Percentiles rank a stretch among this genome's conserved stretches.
These are phyloP conservation scores for Pythium dissimile DNA, from an alignment of 352 stramenopile genomes.

Conservation along the genomic window DNA sequence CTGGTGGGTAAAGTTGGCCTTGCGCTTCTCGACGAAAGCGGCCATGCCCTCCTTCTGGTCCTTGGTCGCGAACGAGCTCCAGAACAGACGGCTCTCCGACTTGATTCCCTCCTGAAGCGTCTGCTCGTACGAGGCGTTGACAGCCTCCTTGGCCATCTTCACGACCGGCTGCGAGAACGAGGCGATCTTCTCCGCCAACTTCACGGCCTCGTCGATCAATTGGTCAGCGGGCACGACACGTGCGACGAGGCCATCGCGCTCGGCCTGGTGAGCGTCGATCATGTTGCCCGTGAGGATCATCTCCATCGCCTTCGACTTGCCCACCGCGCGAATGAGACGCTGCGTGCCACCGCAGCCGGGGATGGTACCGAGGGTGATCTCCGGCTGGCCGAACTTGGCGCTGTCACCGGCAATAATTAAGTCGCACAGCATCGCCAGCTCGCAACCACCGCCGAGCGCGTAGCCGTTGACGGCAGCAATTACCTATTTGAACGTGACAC, in stretches of 20 bases:
- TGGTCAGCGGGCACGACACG: constrained; percentile 91
- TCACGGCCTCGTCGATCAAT: constrained; percentile 94
- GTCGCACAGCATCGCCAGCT: constrained; percentile 99
- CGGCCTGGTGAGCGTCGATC: constrained; percentile 94
- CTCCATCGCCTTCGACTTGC: constrained; percentile 99
- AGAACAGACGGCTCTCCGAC: constrained; percentile 98
- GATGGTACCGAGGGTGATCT: constrained; percentile 98
- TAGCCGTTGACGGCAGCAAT: constrained; percentile 98
- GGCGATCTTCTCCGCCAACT: constrained; percentile 95
- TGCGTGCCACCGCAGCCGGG: constrained; percentile 96
- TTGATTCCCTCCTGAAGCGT: constrained; percentile 93
- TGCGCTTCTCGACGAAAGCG: constrained; percentile 97
- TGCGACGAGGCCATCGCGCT: constrained; percentile 92
- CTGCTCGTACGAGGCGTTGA: constrained; percentile 93
- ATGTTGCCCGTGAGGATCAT: constrained; percentile 98
- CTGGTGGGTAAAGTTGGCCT: constrained; percentile 93
- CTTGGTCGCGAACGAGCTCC: constrained; percentile 96
- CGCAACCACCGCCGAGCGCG: constrained; percentile 96
- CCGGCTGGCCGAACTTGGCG: constrained; percentile 98
- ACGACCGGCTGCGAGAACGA: constrained; percentile 94
- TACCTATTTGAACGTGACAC: no score
- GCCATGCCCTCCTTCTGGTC: constrained; percentile 95
- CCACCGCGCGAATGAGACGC: constrained; percentile 95
- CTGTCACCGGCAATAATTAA: constrained; percentile 96
- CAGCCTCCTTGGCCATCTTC: constrained; percentile 96